phyloP scores from a whole-genome alignment of 345 rosid species.

The Ceriops tagal region DNA sequence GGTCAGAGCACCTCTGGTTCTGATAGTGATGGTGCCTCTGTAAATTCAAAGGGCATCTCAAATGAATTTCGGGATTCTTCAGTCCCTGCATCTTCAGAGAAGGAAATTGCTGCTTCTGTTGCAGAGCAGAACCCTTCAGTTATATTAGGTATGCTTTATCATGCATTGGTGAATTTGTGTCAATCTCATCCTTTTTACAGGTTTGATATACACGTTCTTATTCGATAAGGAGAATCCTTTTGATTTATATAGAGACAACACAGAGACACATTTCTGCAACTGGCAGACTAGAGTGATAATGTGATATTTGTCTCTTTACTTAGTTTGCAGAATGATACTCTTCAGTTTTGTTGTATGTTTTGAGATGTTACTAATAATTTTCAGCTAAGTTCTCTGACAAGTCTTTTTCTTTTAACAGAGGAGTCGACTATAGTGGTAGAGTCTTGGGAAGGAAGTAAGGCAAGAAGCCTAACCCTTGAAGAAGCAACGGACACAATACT shows the following conservation, averaged over 20 bases:
- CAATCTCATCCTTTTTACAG: background rate
- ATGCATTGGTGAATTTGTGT: background rate
- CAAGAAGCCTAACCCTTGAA: conserved; percentile 86
- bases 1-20: conserved; percentile 31
- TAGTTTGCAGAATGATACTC: conserved; percentile 9
- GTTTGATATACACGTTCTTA: background rate
- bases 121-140: conserved; percentile 40
- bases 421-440: conserved; percentile 69
- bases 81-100: conserved; percentile 25
- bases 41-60: conserved; percentile 31
- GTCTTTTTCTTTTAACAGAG: conserved; percentile 38
- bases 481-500: conserved; percentile 93
- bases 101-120: conserved; percentile 32
- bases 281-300: background rate
- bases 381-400: conserved; percentile 21
- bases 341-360: conserved; percentile 7
- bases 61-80: conserved; percentile 44
- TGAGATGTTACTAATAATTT: conserved; percentile 9
- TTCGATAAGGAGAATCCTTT: background rate
- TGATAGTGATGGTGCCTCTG: conserved; percentile 36
- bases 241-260: background rate
- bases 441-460: conserved; percentile 52
- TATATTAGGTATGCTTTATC: conserved; percentile 17
- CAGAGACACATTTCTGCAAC: background rate
- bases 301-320: background rate